Evolutionary conservation across 2,329 filamentous ascomycete genomes (phyloP).

Genomic region (Aspergillus hiratsukae): DNA sequence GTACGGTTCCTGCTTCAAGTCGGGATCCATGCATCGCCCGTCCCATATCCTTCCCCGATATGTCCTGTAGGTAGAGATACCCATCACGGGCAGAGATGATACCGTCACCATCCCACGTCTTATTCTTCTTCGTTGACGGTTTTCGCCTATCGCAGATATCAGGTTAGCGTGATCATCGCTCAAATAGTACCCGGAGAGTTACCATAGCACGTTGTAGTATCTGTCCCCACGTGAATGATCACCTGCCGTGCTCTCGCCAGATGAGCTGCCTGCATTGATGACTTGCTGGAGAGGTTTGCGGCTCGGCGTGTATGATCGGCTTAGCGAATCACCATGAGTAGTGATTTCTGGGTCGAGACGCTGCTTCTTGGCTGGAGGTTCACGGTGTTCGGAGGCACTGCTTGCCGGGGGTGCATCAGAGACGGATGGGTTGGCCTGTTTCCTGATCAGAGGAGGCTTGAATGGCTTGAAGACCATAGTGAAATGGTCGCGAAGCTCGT

Average conservation of each 20-base stretch:
- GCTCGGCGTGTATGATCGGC: conserved; percentile 7
- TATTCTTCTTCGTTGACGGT: conserved; percentile 67
- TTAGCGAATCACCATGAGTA: conserved; percentile 4
- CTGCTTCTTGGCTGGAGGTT: conserved; percentile 33
- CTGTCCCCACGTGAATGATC: conserved; percentile 23
- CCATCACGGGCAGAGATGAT: conserved; percentile 56
- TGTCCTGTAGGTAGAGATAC: conserved; percentile 58
- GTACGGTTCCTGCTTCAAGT: conserved; percentile 55
- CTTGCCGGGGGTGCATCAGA: background rate
- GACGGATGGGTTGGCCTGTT: conserved; percentile 11
- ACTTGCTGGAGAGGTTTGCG: conserved; percentile 33
- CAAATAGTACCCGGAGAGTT: conserved; percentile 9
- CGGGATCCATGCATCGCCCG: conserved; percentile 52
- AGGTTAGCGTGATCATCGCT: conserved; percentile 6
- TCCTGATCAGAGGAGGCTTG: conserved; percentile 41
- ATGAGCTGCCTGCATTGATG: conserved; percentile 18
- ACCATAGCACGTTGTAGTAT: conserved; percentile 49
- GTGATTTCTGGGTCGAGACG: conserved; percentile 25
- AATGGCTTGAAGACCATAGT: conserved; percentile 45
- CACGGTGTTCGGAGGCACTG: conserved; percentile 7
- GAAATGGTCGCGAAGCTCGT: conserved; percentile 4
- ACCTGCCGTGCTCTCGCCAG: background rate
- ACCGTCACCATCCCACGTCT: conserved; percentile 73
- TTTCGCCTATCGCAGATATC: conserved; percentile 52
- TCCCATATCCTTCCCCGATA: conserved; percentile 60